Percentiles rank a stretch among this genome's conserved stretches.
Conservation (phyloP, 2,329 filamentous ascomycete species). For the Aspergillus sp. region DNA sequence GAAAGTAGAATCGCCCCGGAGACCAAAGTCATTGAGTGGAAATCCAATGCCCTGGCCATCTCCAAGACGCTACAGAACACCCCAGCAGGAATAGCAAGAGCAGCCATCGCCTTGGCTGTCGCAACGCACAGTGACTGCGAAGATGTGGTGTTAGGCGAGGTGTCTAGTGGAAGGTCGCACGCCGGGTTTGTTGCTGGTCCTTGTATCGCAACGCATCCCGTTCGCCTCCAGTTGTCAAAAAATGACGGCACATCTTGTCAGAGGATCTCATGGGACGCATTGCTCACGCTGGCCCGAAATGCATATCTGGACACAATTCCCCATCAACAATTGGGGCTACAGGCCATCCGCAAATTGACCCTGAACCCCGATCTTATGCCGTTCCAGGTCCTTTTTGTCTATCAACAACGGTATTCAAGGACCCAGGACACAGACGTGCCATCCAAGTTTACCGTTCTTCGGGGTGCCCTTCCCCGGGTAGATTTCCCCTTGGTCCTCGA, state of each 20-base stretch:
- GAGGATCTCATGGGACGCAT: background rate
- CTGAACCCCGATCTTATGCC: constrained; percentile 1
- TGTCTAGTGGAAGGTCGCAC: constrained; percentile 1
- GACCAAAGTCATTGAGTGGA: background rate
- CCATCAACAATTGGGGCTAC: constrained; percentile 3
- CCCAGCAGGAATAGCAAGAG: constrained; percentile 3
- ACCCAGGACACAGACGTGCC: background rate
- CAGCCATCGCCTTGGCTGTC: constrained; percentile 2
- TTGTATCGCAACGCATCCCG: constrained; percentile 7
- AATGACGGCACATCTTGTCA: background rate
- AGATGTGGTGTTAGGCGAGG: constrained; percentile 4
- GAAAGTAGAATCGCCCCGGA: background rate
- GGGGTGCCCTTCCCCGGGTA: background rate
- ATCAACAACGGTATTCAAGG: background rate
- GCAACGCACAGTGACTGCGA: background rate
- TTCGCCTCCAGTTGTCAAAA: background rate
- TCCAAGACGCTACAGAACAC: background rate
- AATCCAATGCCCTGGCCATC: background rate
- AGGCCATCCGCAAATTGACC: constrained; percentile 1
- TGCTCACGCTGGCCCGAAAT: background rate
- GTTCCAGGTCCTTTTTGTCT: constrained; percentile 9
- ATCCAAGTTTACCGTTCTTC: background rate
- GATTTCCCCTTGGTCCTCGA: constrained; percentile 8
- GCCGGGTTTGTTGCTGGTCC: constrained; percentile 5
- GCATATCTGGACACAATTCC: constrained; percentile 4